phyloP scores from a whole-genome alignment of 768 basidiomycete genomes.

The Naganishia onofrii region DNA sequence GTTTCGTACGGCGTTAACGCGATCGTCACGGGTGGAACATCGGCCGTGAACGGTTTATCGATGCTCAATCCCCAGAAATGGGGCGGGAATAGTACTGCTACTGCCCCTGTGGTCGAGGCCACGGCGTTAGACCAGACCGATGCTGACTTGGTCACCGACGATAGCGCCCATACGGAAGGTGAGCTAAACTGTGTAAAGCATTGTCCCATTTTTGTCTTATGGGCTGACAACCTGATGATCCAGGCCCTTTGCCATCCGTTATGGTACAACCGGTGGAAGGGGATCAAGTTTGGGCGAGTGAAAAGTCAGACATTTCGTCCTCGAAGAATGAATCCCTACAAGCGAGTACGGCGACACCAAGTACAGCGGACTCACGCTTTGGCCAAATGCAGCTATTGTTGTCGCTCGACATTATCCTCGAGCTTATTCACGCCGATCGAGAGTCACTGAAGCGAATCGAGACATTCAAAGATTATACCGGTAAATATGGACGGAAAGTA shows the following conservation, averaged over 20 bases:
- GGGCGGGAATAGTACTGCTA: constrained; percentile 56
- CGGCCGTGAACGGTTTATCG: constrained; percentile 75
- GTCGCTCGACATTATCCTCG: constrained; percentile 83
- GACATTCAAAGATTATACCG: constrained; percentile 82
- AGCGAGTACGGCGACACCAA: not conserved
- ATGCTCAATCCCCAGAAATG: constrained; percentile 89
- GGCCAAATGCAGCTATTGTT: constrained; percentile 78
- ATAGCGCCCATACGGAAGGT: constrained; percentile 28
- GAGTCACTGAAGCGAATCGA: constrained; percentile 89
- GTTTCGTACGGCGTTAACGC: constrained; percentile 55
- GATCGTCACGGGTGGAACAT: constrained; percentile 66
- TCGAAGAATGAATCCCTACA: constrained; percentile 15
- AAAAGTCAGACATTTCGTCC: not conserved
- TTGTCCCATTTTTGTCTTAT: not conserved
- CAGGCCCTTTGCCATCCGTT: not conserved
- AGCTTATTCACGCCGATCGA: constrained; percentile 88
- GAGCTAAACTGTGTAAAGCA: not conserved
- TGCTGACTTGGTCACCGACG: constrained; percentile 16
- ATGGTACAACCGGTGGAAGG: constrained; percentile 16
- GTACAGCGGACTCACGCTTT: constrained; percentile 37
- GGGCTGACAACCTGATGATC: not conserved
- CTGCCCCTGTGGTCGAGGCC: constrained; percentile 21
- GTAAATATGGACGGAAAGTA: constrained; percentile 79
- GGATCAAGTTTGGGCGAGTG: constrained; percentile 1
- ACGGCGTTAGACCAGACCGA: not conserved